phyloP scores from a whole-genome alignment of 768 basidiomycete species.

The Tylopilus subfusipes region DNA sequence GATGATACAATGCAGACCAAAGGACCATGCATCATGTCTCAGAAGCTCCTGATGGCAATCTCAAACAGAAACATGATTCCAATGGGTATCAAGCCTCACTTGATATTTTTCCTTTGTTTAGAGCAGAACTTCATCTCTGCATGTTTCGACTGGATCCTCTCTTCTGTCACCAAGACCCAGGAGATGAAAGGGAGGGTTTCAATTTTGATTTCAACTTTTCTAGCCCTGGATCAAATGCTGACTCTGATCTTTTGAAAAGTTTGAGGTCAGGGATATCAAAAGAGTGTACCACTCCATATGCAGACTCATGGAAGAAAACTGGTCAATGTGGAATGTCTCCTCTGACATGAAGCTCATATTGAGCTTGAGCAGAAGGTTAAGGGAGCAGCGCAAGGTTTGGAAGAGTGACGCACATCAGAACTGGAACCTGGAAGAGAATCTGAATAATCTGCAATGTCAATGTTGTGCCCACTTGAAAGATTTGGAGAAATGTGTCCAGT shows the following conservation, averaged over 20 bases:
- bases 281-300: neutral
- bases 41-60: too few relatives aligned
- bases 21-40: too few relatives aligned
- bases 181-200: neutral
- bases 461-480: neutral
- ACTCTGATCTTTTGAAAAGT: neutral
- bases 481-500: neutral
- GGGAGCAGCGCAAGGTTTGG: neutral
- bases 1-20: too few relatives aligned
- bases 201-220: too few relatives aligned
- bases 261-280: neutral
- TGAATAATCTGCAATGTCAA: neutral
- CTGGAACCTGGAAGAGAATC: neutral
- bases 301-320: neutral
- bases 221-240: neutral
- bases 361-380: neutral
- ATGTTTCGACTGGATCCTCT: neutral
- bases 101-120: constrained; percentile 4
- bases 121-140: neutral
- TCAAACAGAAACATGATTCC: neutral
- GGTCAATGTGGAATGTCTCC: neutral
- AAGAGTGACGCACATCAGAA: neutral
- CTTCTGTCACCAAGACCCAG: neutral
- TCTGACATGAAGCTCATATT: neutral
- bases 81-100: neutral